Base-by-base conservation (phyloP, 805 yeast genomes). In the Candida patagonica region DNA sequence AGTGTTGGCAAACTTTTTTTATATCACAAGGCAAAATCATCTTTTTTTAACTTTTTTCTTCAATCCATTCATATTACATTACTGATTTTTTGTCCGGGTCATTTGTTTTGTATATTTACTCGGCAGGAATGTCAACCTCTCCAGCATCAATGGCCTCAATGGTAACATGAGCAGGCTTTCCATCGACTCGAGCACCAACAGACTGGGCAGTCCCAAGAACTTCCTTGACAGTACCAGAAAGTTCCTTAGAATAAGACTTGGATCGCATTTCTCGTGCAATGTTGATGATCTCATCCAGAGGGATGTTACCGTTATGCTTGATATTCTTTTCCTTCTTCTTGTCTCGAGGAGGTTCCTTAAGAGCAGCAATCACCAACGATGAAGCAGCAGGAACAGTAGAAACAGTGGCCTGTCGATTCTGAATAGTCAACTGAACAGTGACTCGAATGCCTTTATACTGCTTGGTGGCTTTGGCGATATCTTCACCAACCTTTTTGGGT, bases 401-500 rank as follows among this genome's bases (percentile, higher is more conserved):
- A 60, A 94, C 95, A 59, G 80, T 74, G 63, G 98, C 98, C 77
- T 92, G 98, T 82, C 98, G 88, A 94, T 92, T 92, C 78, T 92
- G 98, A 67, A 92, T 88, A 71, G 80, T 92, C 71, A 92, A 80
- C 76, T 87, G 95, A 54, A 92, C 97, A 57, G 98, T 92, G 66
- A 92, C 97, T 73, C 89, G 85, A 65, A 92, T 89, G 79, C 98
- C 98, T 77, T 92, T 92, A 94, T 79, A 89, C 67, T 81, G 78
- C 76, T 84, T 82, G 76, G 98, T 89, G 70, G 98, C 98, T 82
- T 92, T 92, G 70, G 98, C 98, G 64, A 92, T 92, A 70, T 92
- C 98, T 75, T 92, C 98, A 88, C 98, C 98, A 67, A 92, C 96
- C 82, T 92, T 89, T 94, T 89, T 92, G 77, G 98, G 96, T 52